A percentile compares a stretch with the other conserved stretches of the same genome.
Evolutionary conservation across 2,329 filamentous ascomycete species (phyloP).

Genomic region (Aspergillus sp.): DNA sequence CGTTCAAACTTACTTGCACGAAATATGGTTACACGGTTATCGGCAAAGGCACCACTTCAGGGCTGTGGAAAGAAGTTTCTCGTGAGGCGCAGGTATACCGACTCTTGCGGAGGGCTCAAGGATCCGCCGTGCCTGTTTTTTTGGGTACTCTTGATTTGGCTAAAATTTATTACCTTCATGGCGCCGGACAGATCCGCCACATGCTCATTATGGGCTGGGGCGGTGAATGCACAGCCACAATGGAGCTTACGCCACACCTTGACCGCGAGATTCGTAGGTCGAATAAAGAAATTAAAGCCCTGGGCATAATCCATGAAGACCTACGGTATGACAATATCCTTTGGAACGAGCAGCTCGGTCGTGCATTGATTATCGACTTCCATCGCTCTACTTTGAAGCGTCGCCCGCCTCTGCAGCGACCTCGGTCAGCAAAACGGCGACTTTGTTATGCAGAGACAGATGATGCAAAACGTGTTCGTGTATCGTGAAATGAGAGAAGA

Average conservation of each 20-base stretch:
- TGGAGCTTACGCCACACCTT: not conserved
- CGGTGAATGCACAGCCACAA: conserved; percentile 6
- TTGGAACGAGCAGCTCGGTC: conserved; percentile 8
- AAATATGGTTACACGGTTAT: conserved; percentile 16
- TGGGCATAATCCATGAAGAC: conserved; percentile 8
- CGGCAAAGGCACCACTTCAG: conserved; percentile 21
- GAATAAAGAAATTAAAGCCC: conserved; percentile 6
- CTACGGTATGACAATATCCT: conserved; percentile 9
- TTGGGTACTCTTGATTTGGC: conserved; percentile 17
- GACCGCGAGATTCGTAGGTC: conserved; percentile 6
- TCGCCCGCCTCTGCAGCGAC: conserved; percentile 3
- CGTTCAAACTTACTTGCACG: conserved; percentile 22
- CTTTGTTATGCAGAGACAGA: conserved; percentile 3
- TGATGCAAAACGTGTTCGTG: conserved; percentile 5
- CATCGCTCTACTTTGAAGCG: conserved; percentile 5
- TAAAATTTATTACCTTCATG: conserved; percentile 16
- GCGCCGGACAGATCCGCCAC: conserved; percentile 16
- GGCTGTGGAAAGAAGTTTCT: conserved; percentile 15
- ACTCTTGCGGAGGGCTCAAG: conserved; percentile 15
- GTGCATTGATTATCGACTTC: conserved; percentile 9
- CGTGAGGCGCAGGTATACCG: conserved; percentile 18
- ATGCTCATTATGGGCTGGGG: conserved; percentile 23
- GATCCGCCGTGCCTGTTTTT: conserved; percentile 22
- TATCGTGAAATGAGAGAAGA: conserved; percentile 1
- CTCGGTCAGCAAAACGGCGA: conserved; percentile 5